Evolutionary conservation across 1,284 basidiomycete species (phyloP).

Genomic region (Moesziomyces aphidis): DNA sequence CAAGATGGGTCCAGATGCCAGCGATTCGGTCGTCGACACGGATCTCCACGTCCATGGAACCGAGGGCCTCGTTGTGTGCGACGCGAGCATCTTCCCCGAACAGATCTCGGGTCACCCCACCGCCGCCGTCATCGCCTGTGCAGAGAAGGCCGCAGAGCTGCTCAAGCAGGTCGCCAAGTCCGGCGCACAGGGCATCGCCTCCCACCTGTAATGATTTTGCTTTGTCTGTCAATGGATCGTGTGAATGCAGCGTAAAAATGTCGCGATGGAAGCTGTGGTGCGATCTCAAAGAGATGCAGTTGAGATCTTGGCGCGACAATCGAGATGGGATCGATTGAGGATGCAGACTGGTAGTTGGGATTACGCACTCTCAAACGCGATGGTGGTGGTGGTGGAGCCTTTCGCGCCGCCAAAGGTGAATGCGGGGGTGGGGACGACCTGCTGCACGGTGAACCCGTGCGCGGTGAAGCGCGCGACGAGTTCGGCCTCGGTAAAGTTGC

Average conservation of each 20-base stretch:
- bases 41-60: slow-evolving; percentile 45
- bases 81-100: slow-evolving; percentile 57
- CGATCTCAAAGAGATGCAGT: too few relatives aligned
- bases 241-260: not conserved
- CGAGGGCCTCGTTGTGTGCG: slow-evolving; percentile 52
- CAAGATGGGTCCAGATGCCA: slow-evolving; percentile 37
- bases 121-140: slow-evolving; percentile 47
- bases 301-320: too few relatives aligned
- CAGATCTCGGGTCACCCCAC: slow-evolving; percentile 57
- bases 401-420: slow-evolving; percentile 60
- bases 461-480: slow-evolving; percentile 74
- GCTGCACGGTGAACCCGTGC: slow-evolving; percentile 47
- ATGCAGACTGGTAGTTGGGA: not conserved
- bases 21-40: slow-evolving; percentile 49
- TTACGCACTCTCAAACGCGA: slow-evolving; percentile 43
- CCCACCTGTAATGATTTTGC: slow-evolving; percentile 22
- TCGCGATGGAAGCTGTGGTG: not conserved
- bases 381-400: slow-evolving; percentile 54
- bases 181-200: slow-evolving; percentile 15
- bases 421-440: slow-evolving; percentile 55
- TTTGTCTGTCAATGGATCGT: not conserved
- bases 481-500: slow-evolving; percentile 90
- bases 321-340: too few relatives aligned
- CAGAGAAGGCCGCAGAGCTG: slow-evolving; percentile 47
- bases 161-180: slow-evolving; percentile 24